Base-by-base conservation (phyloP, 2,329 filamentous ascomycete genomes). In the Colletotrichum tropicale region DNA sequence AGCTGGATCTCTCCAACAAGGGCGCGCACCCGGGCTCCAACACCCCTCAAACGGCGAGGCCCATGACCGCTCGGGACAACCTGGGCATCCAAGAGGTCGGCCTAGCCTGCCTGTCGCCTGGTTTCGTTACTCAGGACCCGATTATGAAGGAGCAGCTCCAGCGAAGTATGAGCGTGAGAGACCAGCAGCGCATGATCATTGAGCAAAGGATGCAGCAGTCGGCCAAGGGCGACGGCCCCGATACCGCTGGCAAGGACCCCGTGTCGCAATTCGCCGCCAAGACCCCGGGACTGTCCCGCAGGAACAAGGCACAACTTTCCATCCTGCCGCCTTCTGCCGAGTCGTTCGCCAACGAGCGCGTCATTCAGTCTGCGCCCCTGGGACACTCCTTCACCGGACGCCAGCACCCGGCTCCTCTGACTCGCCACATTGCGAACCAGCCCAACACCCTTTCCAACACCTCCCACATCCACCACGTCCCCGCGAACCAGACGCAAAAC, bases 71-170 rank as follows among this genome's bases (percentile, higher is more conserved):
- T 28, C 91, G 95, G 79, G 95, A 98, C 61, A 91, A 93, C 26
- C 87, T 97, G 48, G 94, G 91, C 56, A 96, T 98, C 82, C 96
- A 98, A 81, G 95, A 98, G 85, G 94, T 98, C 30, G 97, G 97
- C 74, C 90, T 98, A 72, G 96, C 96, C 56, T 99, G 97, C 81
- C 89, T 99, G 71, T 98, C 97, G 3, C 97, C 97, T 0, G 97
- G 97, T 70, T 98, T 99, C 81, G 93, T 98, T 79, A 98, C 97
- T 18, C 95, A 98, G 80, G 96, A 99, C 84, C 96, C 97, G n/a
- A 91, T 94, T 24, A 98, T 98, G 95, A 94, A 97, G 82, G 95
- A 98, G 85, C 96, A 98, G 85, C 88, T 99, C 69, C 96, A 98
- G 85, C 93, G 96, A 79, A 98, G 97, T 85, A 92, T 98, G 85